These are phyloP conservation scores for Rhizopus stolonifer DNA, from an alignment of 371 early-diverging fungal species.

Conservation along the genomic window DNA sequence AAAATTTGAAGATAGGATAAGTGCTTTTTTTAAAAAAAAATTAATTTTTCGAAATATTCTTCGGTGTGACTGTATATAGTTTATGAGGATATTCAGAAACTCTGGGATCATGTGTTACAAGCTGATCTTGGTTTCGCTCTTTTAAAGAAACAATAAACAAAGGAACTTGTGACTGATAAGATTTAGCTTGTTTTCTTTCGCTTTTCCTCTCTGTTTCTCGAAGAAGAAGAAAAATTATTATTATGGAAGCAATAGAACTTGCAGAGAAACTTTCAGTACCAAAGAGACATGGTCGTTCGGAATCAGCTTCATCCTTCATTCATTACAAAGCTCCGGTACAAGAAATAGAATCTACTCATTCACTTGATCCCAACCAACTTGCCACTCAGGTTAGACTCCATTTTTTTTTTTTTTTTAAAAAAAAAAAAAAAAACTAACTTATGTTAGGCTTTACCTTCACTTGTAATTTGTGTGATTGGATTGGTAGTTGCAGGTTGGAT, in stretches of 20 bases:
- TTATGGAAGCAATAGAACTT: not conserved
- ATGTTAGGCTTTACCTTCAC: conserved; percentile 68
- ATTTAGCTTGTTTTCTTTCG: not conserved
- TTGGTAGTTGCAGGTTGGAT: conserved; percentile 75
- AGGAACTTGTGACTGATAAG: too few species aligned
- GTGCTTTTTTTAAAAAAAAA: too few species aligned
- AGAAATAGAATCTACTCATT: conserved; percentile 2
- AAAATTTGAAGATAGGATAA: too few species aligned
- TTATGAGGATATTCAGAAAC: not conserved
- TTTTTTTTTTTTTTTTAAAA: too few species aligned
- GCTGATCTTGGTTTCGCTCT: not conserved
- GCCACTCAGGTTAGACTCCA: conserved; percentile 27
- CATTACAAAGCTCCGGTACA: conserved; percentile 31
- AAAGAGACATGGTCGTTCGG: conserved; percentile 22
- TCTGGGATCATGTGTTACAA: not conserved
- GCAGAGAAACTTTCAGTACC: not conserved
- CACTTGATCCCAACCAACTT: conserved; percentile 13
- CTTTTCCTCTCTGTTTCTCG: not conserved
- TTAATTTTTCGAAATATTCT: too few species aligned
- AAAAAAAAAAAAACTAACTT: not conserved
- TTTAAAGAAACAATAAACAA: not conserved
- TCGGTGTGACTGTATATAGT: too few species aligned
- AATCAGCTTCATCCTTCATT: conserved; percentile 38
- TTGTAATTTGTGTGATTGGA: conserved; percentile 73
- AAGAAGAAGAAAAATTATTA: not conserved